phyloP scores from a whole-genome alignment of 2,329 filamentous ascomycete species.

The Ophiostoma pallidulum region DNA sequence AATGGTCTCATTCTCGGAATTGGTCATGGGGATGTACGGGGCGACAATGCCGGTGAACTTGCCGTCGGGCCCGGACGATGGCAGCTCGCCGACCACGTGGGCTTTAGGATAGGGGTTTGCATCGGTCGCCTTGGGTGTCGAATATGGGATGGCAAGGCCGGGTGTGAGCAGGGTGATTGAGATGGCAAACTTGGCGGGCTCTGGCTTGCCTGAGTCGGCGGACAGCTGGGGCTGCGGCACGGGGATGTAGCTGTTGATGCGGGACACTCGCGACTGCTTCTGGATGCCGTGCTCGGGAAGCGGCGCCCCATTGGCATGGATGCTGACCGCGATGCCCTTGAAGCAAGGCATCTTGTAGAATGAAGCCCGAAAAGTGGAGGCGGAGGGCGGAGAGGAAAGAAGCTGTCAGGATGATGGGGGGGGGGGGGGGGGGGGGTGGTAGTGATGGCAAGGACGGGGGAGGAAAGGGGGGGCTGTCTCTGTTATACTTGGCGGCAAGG shows the following conservation, averaged over 20 bases:
- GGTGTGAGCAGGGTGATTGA: slow-evolving; percentile 93
- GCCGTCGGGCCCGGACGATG: slow-evolving; percentile 36
- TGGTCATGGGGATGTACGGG: slow-evolving; percentile 86
- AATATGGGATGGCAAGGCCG: slow-evolving; percentile 83
- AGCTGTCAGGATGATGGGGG: too few relatives aligned
- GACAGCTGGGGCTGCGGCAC: slow-evolving; percentile 80
- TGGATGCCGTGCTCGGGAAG: slow-evolving; percentile 91
- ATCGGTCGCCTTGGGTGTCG: slow-evolving; percentile 68
- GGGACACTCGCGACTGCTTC: slow-evolving; percentile 79
- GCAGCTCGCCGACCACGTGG: slow-evolving; percentile 33
- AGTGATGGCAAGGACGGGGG: too few relatives aligned
- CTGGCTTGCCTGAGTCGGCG: slow-evolving; percentile 62
- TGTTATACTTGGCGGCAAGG: too few relatives aligned
- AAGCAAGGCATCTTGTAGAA: slow-evolving; percentile 72
- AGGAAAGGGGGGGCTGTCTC: too few relatives aligned
- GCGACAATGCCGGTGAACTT: slow-evolving; percentile 50
- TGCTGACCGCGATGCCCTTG: slow-evolving; percentile 96
- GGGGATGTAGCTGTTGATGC: slow-evolving; percentile 95
- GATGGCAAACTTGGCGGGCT: slow-evolving; percentile 94
- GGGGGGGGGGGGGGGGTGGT: too few relatives aligned
- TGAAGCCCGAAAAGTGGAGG: not conserved
- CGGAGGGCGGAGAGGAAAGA: too few relatives aligned
- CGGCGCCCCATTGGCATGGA: slow-evolving; percentile 72
- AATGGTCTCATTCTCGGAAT: slow-evolving; percentile 91
- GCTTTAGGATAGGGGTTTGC: slow-evolving; percentile 73